Evolutionary conservation across 2,329 filamentous ascomycete species (phyloP), one percentile per base, ranked within the genome.

Genomic region (Keithomyces neogunnii): DNA sequence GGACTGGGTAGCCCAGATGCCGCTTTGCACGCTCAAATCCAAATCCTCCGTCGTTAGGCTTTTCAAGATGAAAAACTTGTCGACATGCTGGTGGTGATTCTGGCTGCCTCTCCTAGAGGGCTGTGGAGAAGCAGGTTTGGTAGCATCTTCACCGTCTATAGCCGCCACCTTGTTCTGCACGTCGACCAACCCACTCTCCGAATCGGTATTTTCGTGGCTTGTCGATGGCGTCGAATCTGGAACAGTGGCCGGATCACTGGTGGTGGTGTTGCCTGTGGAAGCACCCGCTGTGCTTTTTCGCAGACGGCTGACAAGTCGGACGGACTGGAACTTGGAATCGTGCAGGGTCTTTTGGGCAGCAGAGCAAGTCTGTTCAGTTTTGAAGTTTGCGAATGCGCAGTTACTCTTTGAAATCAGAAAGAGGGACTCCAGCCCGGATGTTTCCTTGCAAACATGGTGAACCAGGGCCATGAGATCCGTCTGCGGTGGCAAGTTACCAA

Each of bases 381-480:
- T 88, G 66, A 95, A 97, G 63, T 97, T 97, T 57, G 95, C 89
- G 71, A 97, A 97, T 0, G 91, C 92, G 63, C 92, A 97, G 64
- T 96, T 96, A 66, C 91, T 96, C 67, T 96, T 96, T 0, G 91
- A 92, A 40, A 97, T 97, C 36, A 97, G 73, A 59, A 97, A 96
- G 0, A 97, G 73, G 45, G 90, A 96, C 64, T 96, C 88, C 28
- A 97, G 81, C 1, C 90, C 80, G 0, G 77, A 78, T 0, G 89
- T 85, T 57, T 91, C 86, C 56, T 81, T 82, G 55, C 88, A 95
- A 52, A 96, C 93, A 64, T 96, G 88, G 53, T 93, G 83, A 49
- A 96, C 95, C n/a, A 97, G 73, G 53, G 81, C 86, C 68, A 89
- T 84, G 10, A 97, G 76, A 40, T 85, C 85, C 1, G 90, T 87